Conservation (phyloP, 805 yeast species). For the Candida incommunis region DNA sequence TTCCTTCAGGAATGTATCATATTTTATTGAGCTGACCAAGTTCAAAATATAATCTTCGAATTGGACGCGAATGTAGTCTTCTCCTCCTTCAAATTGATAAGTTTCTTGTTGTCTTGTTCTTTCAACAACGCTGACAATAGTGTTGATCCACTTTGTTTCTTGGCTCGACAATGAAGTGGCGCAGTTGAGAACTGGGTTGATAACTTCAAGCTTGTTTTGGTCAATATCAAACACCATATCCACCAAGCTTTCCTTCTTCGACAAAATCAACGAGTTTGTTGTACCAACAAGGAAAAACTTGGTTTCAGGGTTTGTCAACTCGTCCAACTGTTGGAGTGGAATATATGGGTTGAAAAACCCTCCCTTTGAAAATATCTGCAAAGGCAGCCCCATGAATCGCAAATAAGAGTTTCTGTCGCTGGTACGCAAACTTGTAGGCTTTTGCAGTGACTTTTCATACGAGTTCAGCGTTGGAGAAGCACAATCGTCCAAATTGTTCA, state of each 20-base stretch:
- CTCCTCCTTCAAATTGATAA: constrained; percentile 52
- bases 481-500: constrained; percentile 56
- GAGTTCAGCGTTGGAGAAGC: constrained; percentile 64
- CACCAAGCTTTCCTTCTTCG: constrained; percentile 44
- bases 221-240: constrained; percentile 68
- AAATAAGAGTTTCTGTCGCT: constrained; percentile 68
- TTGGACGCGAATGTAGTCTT: constrained; percentile 74
- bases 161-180: constrained; percentile 34
- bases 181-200: constrained; percentile 28
- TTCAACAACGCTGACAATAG: constrained; percentile 34
- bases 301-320: constrained; percentile 42
- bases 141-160: constrained; percentile 67
- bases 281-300: constrained; percentile 68
- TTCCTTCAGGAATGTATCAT: constrained; percentile 36
- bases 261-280: constrained; percentile 67
- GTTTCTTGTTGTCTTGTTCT: constrained; percentile 28
- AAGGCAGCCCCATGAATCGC: constrained; percentile 73
- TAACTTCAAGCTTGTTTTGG: constrained; percentile 22
- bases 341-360: constrained; percentile 86
- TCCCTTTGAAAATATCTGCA: constrained; percentile 72
- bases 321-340: constrained; percentile 84
- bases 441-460: constrained; percentile 34
- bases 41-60: constrained; percentile 86
- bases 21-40: constrained; percentile 57
- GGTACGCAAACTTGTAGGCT: constrained; percentile 57